Conservation (phyloP, 805 yeast genomes). For the Lachancea nothofagi region DNA sequence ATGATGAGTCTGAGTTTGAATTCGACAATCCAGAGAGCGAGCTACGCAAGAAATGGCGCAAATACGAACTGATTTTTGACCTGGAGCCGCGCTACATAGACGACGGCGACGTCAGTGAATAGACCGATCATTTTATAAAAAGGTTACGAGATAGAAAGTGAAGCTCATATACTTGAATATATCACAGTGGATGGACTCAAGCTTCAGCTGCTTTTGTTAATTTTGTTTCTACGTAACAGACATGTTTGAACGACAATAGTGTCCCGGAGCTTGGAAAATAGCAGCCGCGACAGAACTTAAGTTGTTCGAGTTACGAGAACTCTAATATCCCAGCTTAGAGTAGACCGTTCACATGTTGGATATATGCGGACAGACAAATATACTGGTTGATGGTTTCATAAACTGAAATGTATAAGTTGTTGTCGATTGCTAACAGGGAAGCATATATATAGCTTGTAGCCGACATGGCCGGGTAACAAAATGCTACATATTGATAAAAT, state of each 20-base stretch:
- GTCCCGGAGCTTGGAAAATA: conserved; percentile 14
- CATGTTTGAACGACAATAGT: conserved; percentile 28
- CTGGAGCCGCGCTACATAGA: conserved; percentile 30
- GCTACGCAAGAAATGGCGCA: conserved; percentile 33
- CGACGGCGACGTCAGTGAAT: conserved; percentile 31
- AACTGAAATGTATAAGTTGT: neutral
- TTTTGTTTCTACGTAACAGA: neutral
- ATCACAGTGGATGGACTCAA: no score
- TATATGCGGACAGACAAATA: conserved; percentile 25
- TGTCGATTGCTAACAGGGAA: no score
- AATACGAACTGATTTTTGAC: conserved; percentile 32
- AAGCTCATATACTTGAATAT: no score
- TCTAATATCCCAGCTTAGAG: conserved; percentile 27
- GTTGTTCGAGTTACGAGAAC: conserved; percentile 15
- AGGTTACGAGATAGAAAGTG: no score
- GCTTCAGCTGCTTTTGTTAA: neutral
- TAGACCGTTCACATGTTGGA: conserved; percentile 25
- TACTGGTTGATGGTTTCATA: conserved; percentile 19
- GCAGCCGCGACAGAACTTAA: conserved; percentile 26
- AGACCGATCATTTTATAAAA: no score
- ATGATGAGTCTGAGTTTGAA: conserved; percentile 30
- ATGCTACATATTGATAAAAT: no score
- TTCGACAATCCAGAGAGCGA: conserved; percentile 28
- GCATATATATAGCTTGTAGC: no score
- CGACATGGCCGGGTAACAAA: conserved; percentile 6